Evolutionary conservation across 2,329 filamentous ascomycete genomes (phyloP), one percentile per base, ranked within the genome.

Genomic region (Aureobasidium sp.): DNA sequence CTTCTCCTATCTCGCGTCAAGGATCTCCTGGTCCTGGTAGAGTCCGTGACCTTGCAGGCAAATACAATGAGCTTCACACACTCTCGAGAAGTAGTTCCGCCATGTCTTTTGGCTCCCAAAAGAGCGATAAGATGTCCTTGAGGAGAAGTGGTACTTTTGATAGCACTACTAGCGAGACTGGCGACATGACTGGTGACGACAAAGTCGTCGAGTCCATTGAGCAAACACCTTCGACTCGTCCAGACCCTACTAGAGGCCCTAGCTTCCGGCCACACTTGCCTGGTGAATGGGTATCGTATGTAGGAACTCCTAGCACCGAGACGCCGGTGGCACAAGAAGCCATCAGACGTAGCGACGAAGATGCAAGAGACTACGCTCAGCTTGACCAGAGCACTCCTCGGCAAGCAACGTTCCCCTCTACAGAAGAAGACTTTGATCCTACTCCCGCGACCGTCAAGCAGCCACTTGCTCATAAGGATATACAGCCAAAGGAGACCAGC

Each of bases 271-370:
- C 81, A 15, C 74, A 79, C 59, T 69, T 83, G 36, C 81, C 81
- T 43, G 81, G 81, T 26, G 78, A 78, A 59, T 83, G 81, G 81
- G 76, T 81, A 59, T 83, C 81, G 36, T 79, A 75, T 63, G 73
- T 75, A 2, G 76, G 76, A 7, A 76, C 74, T 34, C 70, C 73
- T 37, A 74, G 71, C 7, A 70, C 71, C n/a, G 72, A 75, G n/a
- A 69, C 24, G 15, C 55, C 55, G 8, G 32, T 34, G 9, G 41
- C 55, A 9, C 55, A 47, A 34, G 43, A 47, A 29, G 55, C 43
- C 13, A 39, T 27, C 29, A 47, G 43, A 29, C 43, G 26, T 39
- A 39, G 20, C 12, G 29, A 3, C 12, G 55, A 59, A 20, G 9
- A 47, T 5, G 5, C 51, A 15, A 59, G 41, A 39, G 32, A 37